Evolutionary conservation across 768 basidiomycete genomes (phyloP).

Genomic region (Calocybe indica): DNA sequence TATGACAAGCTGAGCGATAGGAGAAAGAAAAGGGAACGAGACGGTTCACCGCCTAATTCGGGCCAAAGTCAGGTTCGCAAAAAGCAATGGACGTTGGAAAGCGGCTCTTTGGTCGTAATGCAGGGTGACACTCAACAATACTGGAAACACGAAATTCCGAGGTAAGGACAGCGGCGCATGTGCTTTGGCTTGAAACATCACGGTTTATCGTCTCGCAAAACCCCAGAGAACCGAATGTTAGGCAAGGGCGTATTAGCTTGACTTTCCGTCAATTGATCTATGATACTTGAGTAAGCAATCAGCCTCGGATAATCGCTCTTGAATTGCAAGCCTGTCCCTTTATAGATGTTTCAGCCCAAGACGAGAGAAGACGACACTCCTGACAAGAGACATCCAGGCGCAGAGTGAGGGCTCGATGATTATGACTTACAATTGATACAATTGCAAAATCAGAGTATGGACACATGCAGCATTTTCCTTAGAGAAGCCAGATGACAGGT

Average conservation of each 20-base stretch:
- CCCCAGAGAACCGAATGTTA: constrained; percentile 20
- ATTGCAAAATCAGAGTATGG: too few species aligned
- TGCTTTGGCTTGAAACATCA: background rate
- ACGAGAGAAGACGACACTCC: too few species aligned
- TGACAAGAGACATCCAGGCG: too few species aligned
- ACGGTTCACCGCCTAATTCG: background rate
- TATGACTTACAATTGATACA: too few species aligned
- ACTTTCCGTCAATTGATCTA: constrained; percentile 22
- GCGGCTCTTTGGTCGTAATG: constrained; percentile 25
- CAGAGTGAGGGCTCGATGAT: too few species aligned
- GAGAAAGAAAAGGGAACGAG: background rate
- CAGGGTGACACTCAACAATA: constrained; percentile 24
- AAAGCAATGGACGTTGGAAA: constrained; percentile 18
- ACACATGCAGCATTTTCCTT: too few species aligned
- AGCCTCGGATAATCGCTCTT: background rate
- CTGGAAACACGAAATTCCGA: constrained; percentile 28
- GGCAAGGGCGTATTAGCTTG: constrained; percentile 22
- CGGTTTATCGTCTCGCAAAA: background rate
- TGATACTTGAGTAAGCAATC: background rate
- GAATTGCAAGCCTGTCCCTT: too few species aligned
- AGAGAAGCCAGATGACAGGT: too few species aligned
- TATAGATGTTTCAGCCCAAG: too few species aligned
- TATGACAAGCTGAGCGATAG: constrained; percentile 8
- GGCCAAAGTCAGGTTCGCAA: background rate
- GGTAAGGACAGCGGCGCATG: constrained; percentile 9